Evolutionary conservation across 768 basidiomycete genomes (phyloP), one percentile per base, ranked within the genome.

Genomic region (Paxillus rubicundulus): DNA sequence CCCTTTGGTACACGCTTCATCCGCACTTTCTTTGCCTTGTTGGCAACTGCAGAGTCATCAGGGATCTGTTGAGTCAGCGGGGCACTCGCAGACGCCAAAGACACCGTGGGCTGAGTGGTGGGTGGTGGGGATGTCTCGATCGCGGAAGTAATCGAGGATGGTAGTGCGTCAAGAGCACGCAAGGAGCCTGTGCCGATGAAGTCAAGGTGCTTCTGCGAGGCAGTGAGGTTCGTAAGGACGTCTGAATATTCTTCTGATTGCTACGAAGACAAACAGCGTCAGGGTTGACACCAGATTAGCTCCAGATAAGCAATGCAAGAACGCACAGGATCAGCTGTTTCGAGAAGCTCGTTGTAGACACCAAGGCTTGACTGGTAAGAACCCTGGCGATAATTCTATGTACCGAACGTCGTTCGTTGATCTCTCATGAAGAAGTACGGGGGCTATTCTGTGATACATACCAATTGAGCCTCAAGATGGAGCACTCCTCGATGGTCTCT

Each of bases 401-500:
- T 49, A 51, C 50, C 53, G 52, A 48, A 45, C 51, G 50, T 45
- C 52, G 45, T 49, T 45, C 44, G n/a, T 48, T 47, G 50, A 64
- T 55, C 54, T 55, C 49, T 57, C 44, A 53, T 61, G 50, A 54
- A 52, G 43, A 49, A 52, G 32, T 73, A n/a, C 39, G n/a, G 18
- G 27, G 37, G 43, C 33, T 47, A 47, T 39, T 45, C 42, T 28
- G 46, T 47, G n/a, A 41, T 20, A 53, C 87, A 61, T 66, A 92
- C 94, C 70, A 95, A 72, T 65, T 97, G 94, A 27, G 92, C 93
- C 65, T 93, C 88, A 14, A 97, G 75, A 72, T 94, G 91, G 41
- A 82, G 61, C 33, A 83, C 75, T 12, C 87, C 89, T 55, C 89
- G 74, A 56, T 84, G 78, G 48, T 75, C 76, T 50, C 59, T 65